Base-by-base conservation (phyloP, 768 basidiomycete genomes). In the Albatrellus ellisii region DNA sequence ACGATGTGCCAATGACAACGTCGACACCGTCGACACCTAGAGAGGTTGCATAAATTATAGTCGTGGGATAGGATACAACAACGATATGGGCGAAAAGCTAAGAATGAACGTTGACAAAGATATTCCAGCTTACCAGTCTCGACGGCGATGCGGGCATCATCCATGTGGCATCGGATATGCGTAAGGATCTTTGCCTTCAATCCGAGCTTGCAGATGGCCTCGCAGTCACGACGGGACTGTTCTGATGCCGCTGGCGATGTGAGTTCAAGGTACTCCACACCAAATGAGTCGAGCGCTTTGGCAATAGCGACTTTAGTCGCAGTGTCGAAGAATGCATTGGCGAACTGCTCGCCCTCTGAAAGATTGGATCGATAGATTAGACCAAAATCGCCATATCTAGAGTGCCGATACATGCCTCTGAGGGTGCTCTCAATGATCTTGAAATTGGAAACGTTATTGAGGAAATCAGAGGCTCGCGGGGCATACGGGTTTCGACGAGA, bases 291-390 rank as follows among this genome's bases (percentile, higher is more conserved):
- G 44, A 98, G 79, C 11, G 91, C 91, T 68, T 80, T 89, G 51
- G 95, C 95, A 53, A 99, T 99, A 59, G 92, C 91, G 59, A 97
- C 95, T 76, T 99, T 99, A 65, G 92, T 98, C 70, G 92, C 90
- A 59, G 90, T 91, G 59, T 95, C 94, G 60, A 98, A 99, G 73
- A 99, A 99, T 41, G 95, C 94, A 58, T 98, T 99, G 49, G 95
- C 95, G 55, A 99, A 99, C 61, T 99, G 92, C 62, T 95, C 92
- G 44, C 91, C 92, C 82, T 95, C 92, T 94, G 54, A 28, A 40
- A n/a, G 17, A n/a, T n/a, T 6, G 14, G 8, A 41, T 4, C 20
- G 8, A 10, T 2, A 11, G n/a, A 24, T 55, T 15, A 46, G 32
- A 35, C 27, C 33, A 33, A 2, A 21, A 20, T 18, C 3, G 6